These are phyloP conservation scores for Picochlorum sp. DNA, from an alignment of 139 green algal species.

Conservation along the genomic window DNA sequence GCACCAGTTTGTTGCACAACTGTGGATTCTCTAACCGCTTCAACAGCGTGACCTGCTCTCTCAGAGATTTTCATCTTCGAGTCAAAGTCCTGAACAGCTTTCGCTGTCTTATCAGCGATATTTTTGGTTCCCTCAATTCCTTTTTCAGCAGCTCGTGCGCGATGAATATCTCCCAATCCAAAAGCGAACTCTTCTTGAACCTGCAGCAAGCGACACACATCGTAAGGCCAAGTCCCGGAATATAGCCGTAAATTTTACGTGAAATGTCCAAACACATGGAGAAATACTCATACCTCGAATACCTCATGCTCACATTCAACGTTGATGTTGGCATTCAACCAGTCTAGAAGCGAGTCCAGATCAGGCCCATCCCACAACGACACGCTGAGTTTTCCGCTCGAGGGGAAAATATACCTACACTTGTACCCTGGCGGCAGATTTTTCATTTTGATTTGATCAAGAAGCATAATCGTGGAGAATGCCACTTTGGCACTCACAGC, in stretches of 20 bases:
- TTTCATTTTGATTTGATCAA: slow-evolving; percentile 23
- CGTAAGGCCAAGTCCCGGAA: too few relatives aligned
- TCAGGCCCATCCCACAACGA: slow-evolving; percentile 42
- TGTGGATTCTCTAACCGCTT: slow-evolving; percentile 1
- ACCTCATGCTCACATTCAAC: slow-evolving; percentile 18
- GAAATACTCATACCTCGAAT: neutral
- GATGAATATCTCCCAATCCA: slow-evolving; percentile 29
- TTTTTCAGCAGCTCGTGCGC: slow-evolving; percentile 30
- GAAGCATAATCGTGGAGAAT: slow-evolving; percentile 36
- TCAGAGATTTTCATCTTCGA: neutral
- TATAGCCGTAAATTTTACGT: too few relatives aligned
- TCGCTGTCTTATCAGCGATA: neutral
- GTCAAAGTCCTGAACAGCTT: slow-evolving; percentile 8
- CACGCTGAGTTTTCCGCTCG: slow-evolving; percentile 17
- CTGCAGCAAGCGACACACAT: neutral
- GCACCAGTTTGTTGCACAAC: neutral
- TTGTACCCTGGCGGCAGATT: slow-evolving; percentile 6
- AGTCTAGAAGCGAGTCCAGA: slow-evolving; percentile 21
- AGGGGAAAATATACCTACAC: slow-evolving; percentile 35
- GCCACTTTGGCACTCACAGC: slow-evolving; percentile 21
- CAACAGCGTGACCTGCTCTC: neutral
- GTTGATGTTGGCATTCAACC: slow-evolving; percentile 38
- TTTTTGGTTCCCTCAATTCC: neutral
- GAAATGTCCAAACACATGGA: too few relatives aligned
- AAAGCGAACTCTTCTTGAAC: slow-evolving; percentile 46